Percentiles rank a stretch among this genome's conserved stretches.
Conservation (phyloP, 257 asterid genomes). For the Handroanthus guayacan region DNA sequence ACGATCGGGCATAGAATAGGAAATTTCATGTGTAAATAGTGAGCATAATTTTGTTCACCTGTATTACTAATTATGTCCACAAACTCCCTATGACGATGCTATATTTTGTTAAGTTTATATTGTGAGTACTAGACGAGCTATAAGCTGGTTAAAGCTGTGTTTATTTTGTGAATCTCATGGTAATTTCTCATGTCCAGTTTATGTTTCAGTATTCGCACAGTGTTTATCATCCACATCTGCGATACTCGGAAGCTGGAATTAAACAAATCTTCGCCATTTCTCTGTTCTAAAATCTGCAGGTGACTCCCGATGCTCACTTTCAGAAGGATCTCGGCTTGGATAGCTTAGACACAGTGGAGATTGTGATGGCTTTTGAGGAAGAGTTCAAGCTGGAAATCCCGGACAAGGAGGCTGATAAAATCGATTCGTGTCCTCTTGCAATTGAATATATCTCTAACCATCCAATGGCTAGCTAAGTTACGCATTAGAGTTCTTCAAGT, state of each 20-base stretch:
- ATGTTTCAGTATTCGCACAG: not conserved
- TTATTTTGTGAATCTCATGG: not conserved
- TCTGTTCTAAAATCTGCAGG: conserved; percentile 52
- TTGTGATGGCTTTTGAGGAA: conserved; percentile 87
- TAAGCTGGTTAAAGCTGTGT: not conserved
- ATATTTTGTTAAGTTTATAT: too few species aligned
- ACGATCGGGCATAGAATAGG: too few species aligned
- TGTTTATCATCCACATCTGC: not conserved
- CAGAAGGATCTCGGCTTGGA: conserved; percentile 81
- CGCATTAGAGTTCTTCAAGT: not conserved
- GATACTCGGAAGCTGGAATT: not conserved
- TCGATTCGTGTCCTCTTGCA: conserved; percentile 77
- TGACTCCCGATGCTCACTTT: conserved; percentile 74
- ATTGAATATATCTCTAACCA: conserved; percentile 72
- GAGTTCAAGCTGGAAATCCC: conserved; percentile 89
- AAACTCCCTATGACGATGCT: too few species aligned
- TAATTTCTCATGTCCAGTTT: conserved; percentile 2
- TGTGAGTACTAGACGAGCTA: too few species aligned
- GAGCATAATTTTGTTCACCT: too few species aligned
- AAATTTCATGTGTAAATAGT: too few species aligned
- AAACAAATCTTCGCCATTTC: conserved; percentile 8
- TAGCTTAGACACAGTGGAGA: conserved; percentile 86
- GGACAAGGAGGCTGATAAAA: conserved; percentile 83
- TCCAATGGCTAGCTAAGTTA: conserved; percentile 70
- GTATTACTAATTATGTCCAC: too few species aligned